Evolutionary conservation across 108 stramenopile genomes (phyloP).

Genomic region (Stephanodiscus minutulus): DNA sequence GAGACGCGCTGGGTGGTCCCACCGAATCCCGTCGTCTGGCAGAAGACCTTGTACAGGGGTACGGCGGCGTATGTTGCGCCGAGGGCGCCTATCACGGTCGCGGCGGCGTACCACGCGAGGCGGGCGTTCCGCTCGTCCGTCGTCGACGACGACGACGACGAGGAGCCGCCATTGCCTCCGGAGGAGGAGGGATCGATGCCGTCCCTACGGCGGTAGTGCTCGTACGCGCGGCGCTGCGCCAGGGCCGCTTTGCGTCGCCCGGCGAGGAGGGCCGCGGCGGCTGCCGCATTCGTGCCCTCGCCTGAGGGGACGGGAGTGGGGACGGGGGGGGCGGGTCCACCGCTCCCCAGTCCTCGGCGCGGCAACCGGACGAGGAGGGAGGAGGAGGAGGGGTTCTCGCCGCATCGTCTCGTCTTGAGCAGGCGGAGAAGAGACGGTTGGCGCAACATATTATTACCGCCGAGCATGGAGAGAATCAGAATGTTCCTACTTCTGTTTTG

Average conservation of each 20-base stretch:
- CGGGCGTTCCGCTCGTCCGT: constrained; percentile 63
- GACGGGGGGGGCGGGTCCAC: background rate
- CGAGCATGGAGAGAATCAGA: too few relatives aligned
- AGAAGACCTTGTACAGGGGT: constrained; percentile 99
- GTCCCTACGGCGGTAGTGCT: constrained; percentile 59
- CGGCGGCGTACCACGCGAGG: constrained; percentile 79
- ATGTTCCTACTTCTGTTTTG: background rate
- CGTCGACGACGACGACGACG: constrained; percentile 45
- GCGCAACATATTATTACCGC: background rate
- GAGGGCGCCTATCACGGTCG: constrained; percentile 77
- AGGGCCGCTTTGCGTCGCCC: constrained; percentile 37
- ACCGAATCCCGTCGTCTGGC: constrained; percentile 98
- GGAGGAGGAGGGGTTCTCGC: background rate
- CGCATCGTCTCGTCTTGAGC: constrained; percentile 2
- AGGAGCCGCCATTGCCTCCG: constrained; percentile 14
- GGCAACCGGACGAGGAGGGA: background rate
- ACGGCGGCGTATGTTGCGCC: constrained; percentile 97
- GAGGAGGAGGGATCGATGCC: constrained; percentile 28
- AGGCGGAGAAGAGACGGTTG: background rate
- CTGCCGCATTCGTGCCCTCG: background rate
- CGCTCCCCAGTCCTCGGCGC: constrained; percentile 7
- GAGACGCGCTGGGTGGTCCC: constrained; percentile 93
- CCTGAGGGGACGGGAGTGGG: too few relatives aligned
- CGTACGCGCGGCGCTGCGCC: constrained; percentile 66
- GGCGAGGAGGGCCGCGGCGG: constrained; percentile 16